phyloP scores from a whole-genome alignment of 345 rosid species.

The Populus euphratica region DNA sequence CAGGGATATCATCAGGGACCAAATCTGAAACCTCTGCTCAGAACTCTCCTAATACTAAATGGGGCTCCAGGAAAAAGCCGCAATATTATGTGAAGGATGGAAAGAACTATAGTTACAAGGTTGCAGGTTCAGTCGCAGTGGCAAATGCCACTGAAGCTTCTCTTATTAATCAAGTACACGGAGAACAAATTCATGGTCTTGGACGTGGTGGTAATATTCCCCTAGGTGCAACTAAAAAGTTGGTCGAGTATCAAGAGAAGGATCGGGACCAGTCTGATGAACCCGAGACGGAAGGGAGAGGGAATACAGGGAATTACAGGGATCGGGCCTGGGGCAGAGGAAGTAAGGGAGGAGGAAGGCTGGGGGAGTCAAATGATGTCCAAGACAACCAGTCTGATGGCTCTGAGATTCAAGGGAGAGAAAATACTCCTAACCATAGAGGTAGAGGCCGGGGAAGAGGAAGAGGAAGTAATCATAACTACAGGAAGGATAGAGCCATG shows the following conservation, averaged over 20 bases:
- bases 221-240: conserved; percentile 63
- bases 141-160: conserved; percentile 76
- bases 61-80: conserved; percentile 80
- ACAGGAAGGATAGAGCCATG: conserved; percentile 71
- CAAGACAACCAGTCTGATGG: conserved; percentile 29
- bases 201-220: conserved; percentile 94
- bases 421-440: conserved; percentile 29
- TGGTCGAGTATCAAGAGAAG: conserved; percentile 38
- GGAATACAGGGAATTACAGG: conserved; percentile 40
- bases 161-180: conserved; percentile 54
- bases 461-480: conserved; percentile 43
- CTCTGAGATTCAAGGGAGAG: conserved; percentile 36
- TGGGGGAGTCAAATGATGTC: conserved; percentile 15
- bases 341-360: conserved; percentile 33
- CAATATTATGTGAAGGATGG: conserved; percentile 90
- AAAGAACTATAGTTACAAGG: conserved; percentile 92
- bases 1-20: conserved; percentile 33
- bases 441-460: conserved; percentile 54
- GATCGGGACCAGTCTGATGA: conserved; percentile 33
- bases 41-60: conserved; percentile 41
- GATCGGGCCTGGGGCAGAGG: conserved; percentile 61
- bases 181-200: conserved; percentile 66
- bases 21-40: conserved; percentile 32
- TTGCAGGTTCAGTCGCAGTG: conserved; percentile 69
- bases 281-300: conserved; percentile 37